Evolutionary conservation across 2,329 filamentous ascomycete genomes (phyloP).

Genomic region (Rhinocladiella similis): DNA sequence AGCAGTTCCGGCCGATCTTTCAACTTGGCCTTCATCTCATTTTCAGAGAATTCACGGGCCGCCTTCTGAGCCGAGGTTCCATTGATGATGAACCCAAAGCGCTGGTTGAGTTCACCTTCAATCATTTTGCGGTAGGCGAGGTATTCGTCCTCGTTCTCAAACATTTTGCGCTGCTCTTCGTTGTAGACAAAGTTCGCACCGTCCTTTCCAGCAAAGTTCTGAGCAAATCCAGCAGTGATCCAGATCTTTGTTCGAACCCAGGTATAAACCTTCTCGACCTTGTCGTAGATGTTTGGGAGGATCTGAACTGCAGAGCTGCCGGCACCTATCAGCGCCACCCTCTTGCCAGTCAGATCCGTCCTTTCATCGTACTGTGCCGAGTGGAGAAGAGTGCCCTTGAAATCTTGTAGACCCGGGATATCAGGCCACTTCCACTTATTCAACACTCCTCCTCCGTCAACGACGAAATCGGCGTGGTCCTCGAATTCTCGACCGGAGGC

Average conservation of each 20-base stretch:
- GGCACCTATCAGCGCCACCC: conserved; percentile 30
- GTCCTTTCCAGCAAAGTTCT: conserved; percentile 27
- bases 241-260: conserved; percentile 35
- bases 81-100: conserved; percentile 24
- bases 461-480: conserved; percentile 31
- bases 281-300: conserved; percentile 41
- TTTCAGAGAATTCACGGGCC: conserved; percentile 15
- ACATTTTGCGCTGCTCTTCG: conserved; percentile 24
- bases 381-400: conserved; percentile 37
- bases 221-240: conserved; percentile 29
- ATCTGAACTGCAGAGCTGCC: conserved; percentile 30
- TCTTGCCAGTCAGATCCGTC: conserved; percentile 30
- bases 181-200: conserved; percentile 26
- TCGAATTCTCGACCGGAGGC: conserved; percentile 24
- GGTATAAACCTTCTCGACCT: conserved; percentile 34
- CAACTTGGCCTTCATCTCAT: conserved; percentile 30
- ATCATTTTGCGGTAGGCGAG: conserved; percentile 25
- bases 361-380: conserved; percentile 34
- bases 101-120: conserved; percentile 25
- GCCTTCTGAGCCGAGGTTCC: conserved; percentile 11
- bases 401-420: conserved; percentile 37
- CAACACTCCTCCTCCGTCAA: conserved; percentile 32
- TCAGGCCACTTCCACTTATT: conserved; percentile 39
- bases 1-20: conserved; percentile 23
- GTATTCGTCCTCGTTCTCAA: conserved; percentile 19